phyloP scores from a whole-genome alignment of 768 basidiomycete genomes.

The Trametes meyenii region DNA sequence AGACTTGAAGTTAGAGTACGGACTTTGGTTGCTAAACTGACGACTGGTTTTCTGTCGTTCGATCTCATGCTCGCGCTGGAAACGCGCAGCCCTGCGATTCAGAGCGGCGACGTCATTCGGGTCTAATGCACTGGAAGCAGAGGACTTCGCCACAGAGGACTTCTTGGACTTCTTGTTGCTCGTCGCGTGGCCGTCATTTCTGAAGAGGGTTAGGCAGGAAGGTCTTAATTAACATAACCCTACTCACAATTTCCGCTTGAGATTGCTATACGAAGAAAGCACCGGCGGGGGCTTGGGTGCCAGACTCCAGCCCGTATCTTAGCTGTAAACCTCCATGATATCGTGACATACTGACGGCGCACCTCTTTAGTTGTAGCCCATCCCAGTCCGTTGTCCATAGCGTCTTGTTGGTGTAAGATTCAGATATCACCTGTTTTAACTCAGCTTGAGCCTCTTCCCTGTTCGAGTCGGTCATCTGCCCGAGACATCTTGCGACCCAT shows the following conservation, averaged over 20 bases:
- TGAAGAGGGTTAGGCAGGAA: conserved; percentile 14
- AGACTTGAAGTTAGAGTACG: conserved; percentile 30
- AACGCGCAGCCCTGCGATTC: conserved; percentile 81
- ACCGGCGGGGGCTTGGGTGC: conserved; percentile 57
- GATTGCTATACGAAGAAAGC: conserved; percentile 40
- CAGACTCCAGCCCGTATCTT: conserved; percentile 44
- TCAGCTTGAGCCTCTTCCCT: conserved; percentile 88
- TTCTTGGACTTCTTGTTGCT: conserved; percentile 66
- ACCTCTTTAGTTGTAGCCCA: conserved; percentile 87
- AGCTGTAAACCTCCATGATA: conserved; percentile 7
- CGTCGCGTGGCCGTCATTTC: conserved; percentile 41
- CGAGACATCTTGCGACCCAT: conserved; percentile 93
- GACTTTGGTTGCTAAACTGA: conserved; percentile 23
- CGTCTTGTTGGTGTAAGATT: conserved; percentile 81
- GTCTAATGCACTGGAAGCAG: conserved; percentile 42
- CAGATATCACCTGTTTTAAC: conserved; percentile 95
- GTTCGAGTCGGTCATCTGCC: conserved; percentile 89
- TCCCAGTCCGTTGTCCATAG: conserved; percentile 96
- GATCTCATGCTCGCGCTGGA: conserved; percentile 87
- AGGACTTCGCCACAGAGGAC: conserved; percentile 39
- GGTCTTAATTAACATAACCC: background rate
- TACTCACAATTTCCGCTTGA: conserved; percentile 73
- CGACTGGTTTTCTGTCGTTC: conserved; percentile 66
- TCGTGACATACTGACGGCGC: conserved; percentile 24
- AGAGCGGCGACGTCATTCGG: conserved; percentile 69